Evolutionary conservation across 2,329 filamentous ascomycete genomes (phyloP), one percentile per base, ranked within the genome.

Genomic region (Ophiocordyceps camponoti-saundersi): DNA sequence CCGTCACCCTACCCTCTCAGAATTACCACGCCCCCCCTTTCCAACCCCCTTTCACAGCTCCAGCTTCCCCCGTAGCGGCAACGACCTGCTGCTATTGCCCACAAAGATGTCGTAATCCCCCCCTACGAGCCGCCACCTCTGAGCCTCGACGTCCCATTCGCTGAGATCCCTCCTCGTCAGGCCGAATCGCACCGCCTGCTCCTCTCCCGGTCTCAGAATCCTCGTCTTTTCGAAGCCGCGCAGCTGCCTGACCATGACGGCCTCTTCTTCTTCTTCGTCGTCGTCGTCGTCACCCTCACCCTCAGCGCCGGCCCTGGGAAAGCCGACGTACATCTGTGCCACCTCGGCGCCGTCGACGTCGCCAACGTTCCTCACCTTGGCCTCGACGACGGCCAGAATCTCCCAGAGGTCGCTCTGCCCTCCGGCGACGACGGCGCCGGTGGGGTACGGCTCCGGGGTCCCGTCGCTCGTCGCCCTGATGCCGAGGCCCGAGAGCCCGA

Each of bases 111-210:
- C 52, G 49, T 72, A 74, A 13, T 58, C 55, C 0, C 71, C 72
- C 21, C 56, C 61, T 45, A 63, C 65, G 46, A 79, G 53, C 42
- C 65, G 64, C 80, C 80, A 85, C 54, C 73, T 72, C 62, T 83
- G 78, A 30, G 66, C 67, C 2, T 58, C 62, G 5, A 72, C 68
- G 56, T 83, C 77, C 81, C 80, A 85, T 23, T 77, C 66, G 58
- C 79, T 83, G 44, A 85, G 55, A 55, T 85, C 80, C 49, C 79
- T 71, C 40, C 80, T 67, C 18, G 70, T 81, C 39, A 85, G 56
- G 23, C 65, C 57, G 48, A 84, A 74, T 0, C 54, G 59, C 0
- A 79, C 61, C 0, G 62, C 67, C 16, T 62, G 60, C 18, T 60
- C 66, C 48, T 68, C 58, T 0, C 68, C 68, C 0, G 67, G 63